Conservation (phyloP, 2,329 filamentous ascomycete genomes). For the Nannizziopsis arthrosporioides region DNA sequence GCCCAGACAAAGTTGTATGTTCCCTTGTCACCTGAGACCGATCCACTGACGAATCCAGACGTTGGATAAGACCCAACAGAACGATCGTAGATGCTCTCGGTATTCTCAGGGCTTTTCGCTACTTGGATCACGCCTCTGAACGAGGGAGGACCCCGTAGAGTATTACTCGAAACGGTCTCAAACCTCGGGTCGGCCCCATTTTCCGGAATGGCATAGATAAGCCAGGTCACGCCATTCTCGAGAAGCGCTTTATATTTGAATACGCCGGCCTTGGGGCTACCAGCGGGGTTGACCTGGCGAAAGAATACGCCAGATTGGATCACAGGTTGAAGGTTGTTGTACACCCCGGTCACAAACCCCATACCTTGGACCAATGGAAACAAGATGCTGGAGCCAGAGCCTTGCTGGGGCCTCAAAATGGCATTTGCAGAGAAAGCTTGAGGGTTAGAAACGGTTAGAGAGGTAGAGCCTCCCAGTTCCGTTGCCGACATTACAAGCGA, state of each 20-base stretch:
- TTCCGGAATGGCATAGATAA: conserved; percentile 60
- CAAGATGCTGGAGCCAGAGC: conserved; percentile 50
- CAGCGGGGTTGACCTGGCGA: conserved; percentile 47
- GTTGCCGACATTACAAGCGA: conserved; percentile 67
- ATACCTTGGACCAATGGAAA: conserved; percentile 85
- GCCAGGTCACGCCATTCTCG: conserved; percentile 63
- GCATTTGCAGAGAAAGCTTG: conserved; percentile 53
- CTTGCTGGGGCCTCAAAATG: conserved; percentile 48
- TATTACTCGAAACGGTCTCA: conserved; percentile 52
- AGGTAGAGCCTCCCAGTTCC: conserved; percentile 54
- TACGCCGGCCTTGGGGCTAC: conserved; percentile 48
- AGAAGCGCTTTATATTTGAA: conserved; percentile 66
- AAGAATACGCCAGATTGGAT: conserved; percentile 68
- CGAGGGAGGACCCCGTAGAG: conserved; percentile 51
- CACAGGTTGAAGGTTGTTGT: conserved; percentile 56
- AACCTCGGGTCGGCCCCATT: conserved; percentile 54
- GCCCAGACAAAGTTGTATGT: conserved; percentile 62
- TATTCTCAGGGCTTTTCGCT: conserved; percentile 56
- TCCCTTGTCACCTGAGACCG: conserved; percentile 45
- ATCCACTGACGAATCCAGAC: conserved; percentile 53
- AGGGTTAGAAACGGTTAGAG: conserved; percentile 43
- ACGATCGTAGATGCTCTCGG: conserved; percentile 60
- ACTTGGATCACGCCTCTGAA: conserved; percentile 76
- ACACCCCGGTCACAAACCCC: conserved; percentile 71
- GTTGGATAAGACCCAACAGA: conserved; percentile 65